Conservation (phyloP, 2,329 filamentous ascomycete species). For the Neodidymelliopsis sp. region DNA sequence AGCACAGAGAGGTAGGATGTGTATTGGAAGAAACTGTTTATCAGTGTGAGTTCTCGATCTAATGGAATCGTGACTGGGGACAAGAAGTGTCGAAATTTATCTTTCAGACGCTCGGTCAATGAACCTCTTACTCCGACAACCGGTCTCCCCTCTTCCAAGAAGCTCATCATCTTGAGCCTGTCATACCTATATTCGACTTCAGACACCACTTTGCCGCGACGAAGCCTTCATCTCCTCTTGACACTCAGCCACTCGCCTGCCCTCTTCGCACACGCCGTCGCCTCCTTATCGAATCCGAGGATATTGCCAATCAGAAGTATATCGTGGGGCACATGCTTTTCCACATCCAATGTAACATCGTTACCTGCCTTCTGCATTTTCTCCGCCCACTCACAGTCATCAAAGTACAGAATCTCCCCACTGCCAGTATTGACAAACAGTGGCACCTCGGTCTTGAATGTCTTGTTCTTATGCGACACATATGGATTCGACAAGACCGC, state of each 20-base stretch:
- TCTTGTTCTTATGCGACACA: slow-evolving; percentile 46
- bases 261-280: slow-evolving; percentile 41
- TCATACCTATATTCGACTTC: too few relatives aligned
- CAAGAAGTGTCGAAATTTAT: too few relatives aligned
- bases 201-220: too few relatives aligned
- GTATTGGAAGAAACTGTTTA: too few relatives aligned
- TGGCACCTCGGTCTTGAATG: slow-evolving; percentile 51
- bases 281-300: slow-evolving; percentile 54
- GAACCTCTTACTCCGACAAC: too few relatives aligned
- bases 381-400: slow-evolving; percentile 49
- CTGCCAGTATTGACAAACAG: slow-evolving; percentile 54
- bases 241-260: slow-evolving; percentile 48
- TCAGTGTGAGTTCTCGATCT: too few relatives aligned
- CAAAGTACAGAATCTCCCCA: slow-evolving; percentile 53
- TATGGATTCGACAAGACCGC: slow-evolving; percentile 43
- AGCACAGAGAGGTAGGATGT: too few relatives aligned
- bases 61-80: too few relatives aligned
- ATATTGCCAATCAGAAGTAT: slow-evolving; percentile 52
- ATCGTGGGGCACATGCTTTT: slow-evolving; percentile 56
- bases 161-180: too few relatives aligned
- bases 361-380: slow-evolving; percentile 52
- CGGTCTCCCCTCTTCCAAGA: too few relatives aligned
- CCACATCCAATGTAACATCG: slow-evolving; percentile 51
- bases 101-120: too few relatives aligned
- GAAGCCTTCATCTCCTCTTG: slow-evolving; percentile 23